A percentile compares a stretch with the other conserved stretches of the same genome.
Conservation (phyloP, 2,329 filamentous ascomycete genomes). For the Lachnellula arida region DNA sequence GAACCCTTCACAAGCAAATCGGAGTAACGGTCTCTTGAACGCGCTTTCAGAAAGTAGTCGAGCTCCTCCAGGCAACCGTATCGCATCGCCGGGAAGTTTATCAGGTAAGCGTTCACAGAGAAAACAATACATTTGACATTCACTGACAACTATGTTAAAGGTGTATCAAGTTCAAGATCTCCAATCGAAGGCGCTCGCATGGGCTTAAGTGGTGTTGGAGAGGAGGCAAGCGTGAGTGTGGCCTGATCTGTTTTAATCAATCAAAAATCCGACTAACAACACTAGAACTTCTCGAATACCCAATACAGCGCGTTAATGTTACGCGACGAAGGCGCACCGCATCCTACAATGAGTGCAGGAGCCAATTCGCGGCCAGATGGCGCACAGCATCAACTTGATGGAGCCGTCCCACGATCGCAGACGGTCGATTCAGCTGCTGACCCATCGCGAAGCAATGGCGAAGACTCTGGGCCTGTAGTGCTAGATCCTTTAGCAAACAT, state of each 20-base stretch:
- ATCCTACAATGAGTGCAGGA: slow-evolving; percentile 18
- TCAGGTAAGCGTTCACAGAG: slow-evolving; percentile 22
- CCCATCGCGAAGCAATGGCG: slow-evolving; percentile 22
- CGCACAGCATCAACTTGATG: slow-evolving; percentile 16
- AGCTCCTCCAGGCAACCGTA: slow-evolving; percentile 37
- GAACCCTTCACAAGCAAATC: slow-evolving; percentile 37
- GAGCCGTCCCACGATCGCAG: slow-evolving; percentile 16
- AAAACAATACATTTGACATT: background rate
- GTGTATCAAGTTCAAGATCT: slow-evolving; percentile 25
- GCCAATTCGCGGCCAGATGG: slow-evolving; percentile 19
- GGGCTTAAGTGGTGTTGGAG: slow-evolving; percentile 16
- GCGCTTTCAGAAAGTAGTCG: slow-evolving; percentile 57
- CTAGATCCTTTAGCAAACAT: slow-evolving; percentile 58
- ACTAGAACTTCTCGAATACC: slow-evolving; percentile 22
- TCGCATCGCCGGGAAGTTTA: slow-evolving; percentile 26
- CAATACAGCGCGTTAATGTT: slow-evolving; percentile 22
- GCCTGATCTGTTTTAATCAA: background rate
- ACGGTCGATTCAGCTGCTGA: slow-evolving; percentile 17
- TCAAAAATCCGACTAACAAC: background rate
- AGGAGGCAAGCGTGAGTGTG: slow-evolving; percentile 24
- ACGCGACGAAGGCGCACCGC: slow-evolving; percentile 20
- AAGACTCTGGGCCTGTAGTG: slow-evolving; percentile 33
- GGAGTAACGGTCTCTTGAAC: slow-evolving; percentile 59
- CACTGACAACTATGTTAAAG: slow-evolving; percentile 16
- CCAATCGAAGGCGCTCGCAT: slow-evolving; percentile 24